Percentiles rank a stretch among this genome's conserved stretches.
Evolutionary conservation across 1,139 yeast genomes (phyloP).

Genomic region (Hansenula anomala): DNA sequence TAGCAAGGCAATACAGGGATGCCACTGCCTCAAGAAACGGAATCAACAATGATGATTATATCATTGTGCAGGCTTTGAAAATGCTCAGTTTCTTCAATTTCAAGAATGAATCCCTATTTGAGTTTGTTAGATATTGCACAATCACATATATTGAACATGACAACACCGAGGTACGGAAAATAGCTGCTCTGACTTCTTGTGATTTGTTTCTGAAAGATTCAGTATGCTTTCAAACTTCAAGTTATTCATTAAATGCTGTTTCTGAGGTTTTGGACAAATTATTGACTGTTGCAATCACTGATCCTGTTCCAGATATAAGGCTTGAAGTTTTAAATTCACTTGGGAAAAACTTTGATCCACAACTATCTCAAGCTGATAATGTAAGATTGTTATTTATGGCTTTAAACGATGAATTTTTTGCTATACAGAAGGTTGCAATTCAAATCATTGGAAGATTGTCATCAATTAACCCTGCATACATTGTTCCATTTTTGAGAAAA

Average conservation of each 20-base stretch:
- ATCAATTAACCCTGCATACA: slow-evolving; percentile 87
- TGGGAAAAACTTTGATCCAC: slow-evolving; percentile 80
- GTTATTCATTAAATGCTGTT: slow-evolving; percentile 78
- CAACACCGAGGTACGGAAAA: slow-evolving; percentile 72
- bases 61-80: slow-evolving; percentile 33
- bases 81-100: slow-evolving; percentile 76
- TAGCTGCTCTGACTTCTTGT: slow-evolving; percentile 84
- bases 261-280: slow-evolving; percentile 80
- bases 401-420: slow-evolving; percentile 84
- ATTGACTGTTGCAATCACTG: slow-evolving; percentile 84
- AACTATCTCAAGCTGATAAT: slow-evolving; percentile 89
- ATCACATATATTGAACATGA: slow-evolving; percentile 78
- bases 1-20: slow-evolving; percentile 76
- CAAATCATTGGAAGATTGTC: slow-evolving; percentile 80
- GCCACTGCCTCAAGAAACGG: slow-evolving; percentile 67
- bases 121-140: slow-evolving; percentile 81
- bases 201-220: slow-evolving; percentile 77
- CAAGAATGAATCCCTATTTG: slow-evolving; percentile 71
- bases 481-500: slow-evolving; percentile 87
- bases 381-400: slow-evolving; percentile 83
- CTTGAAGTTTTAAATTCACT: slow-evolving; percentile 71
- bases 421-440: slow-evolving; percentile 77
- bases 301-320: slow-evolving; percentile 79
- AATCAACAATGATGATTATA: slow-evolving; percentile 30
- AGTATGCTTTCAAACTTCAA: slow-evolving; percentile 79